Evolutionary conservation across 345 rosid genomes (phyloP), one percentile per base, ranked within the genome.

Genomic region (Capsella bursapastoris): DNA sequence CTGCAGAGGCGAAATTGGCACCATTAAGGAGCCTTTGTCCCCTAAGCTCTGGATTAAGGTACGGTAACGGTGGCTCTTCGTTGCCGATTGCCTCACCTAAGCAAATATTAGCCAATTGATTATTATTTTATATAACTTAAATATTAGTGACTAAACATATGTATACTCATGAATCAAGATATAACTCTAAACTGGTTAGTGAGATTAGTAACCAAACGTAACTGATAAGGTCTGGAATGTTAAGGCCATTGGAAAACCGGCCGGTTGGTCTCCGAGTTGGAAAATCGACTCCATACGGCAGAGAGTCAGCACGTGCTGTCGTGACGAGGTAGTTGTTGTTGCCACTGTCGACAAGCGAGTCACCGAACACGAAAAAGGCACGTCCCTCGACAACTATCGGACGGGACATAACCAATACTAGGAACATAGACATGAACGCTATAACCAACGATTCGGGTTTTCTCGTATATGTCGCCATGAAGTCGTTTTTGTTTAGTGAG

Each of bases 1-100:
- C 97, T 37, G 98, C 96, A 0, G 98, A 94, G 48, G 98, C 98
- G 28, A 94, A 94, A 44, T 91, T 94, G 55, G 98, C 98, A 68
- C 97, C 96, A 6, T 84, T 80, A 50, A 91, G 89, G 5, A 94
- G 82, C 43, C 43, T 87, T 27, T 80, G 66, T 10, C 97, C 96
- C 1, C 13, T 76, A 70, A 94, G 88, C 58, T 84, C 71, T 0
- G 92, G 95, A 66, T 84, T 88, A 40, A 91, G 80, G 79, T 89
- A 91, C 3, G 98, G 98, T 82, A 91, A 81, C 64, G 88, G 79
- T 5, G 95, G 25, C 71, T 64, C 80, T 47, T 82, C 84, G 7
- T 89, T 74, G 0, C 96, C 90, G 13, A 94, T 72, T 43, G 87
- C 81, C 76, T 85, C 73, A 75, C 98, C 97, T 91, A 80, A 71